These are phyloP conservation scores for Mucor plumbeus DNA, from an alignment of 371 early-diverging fungal species.

Conservation along the genomic window DNA sequence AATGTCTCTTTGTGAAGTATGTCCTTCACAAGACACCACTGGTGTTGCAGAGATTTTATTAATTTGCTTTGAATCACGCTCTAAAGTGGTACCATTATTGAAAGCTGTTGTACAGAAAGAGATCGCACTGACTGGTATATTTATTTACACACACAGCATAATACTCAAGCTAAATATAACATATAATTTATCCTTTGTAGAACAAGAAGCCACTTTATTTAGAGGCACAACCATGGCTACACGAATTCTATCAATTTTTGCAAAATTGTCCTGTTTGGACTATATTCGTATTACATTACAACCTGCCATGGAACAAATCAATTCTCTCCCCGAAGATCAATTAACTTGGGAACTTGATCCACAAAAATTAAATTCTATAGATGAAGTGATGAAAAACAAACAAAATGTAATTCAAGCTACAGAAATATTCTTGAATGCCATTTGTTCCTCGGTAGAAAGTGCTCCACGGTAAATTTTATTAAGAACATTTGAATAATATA, in stretches of 20 bases:
- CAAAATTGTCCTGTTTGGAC: conserved; percentile 76
- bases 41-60: conserved; percentile 80
- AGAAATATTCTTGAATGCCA: conserved; percentile 79
- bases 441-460: conserved; percentile 68
- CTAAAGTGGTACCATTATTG: conserved; percentile 69
- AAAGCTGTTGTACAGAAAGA: conserved; percentile 83
- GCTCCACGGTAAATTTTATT: conserved; percentile 62
- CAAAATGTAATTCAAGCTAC: conserved; percentile 80
- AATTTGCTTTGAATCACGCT: conserved; percentile 78
- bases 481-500: no score
- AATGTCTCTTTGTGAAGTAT: conserved; percentile 86
- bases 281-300: conserved; percentile 84
- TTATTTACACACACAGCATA: background rate
- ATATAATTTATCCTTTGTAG: conserved; percentile 34
- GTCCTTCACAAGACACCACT: conserved; percentile 83
- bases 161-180: background rate
- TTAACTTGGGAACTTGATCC: conserved; percentile 85
- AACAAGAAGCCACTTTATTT: conserved; percentile 86
- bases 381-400: conserved; percentile 70
- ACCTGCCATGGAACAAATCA: conserved; percentile 71
- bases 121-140: conserved; percentile 71
- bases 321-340: conserved; percentile 48
- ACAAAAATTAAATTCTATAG: conserved; percentile 66
- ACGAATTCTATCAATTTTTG: conserved; percentile 79
- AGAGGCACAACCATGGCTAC: conserved; percentile 92